Conservation (phyloP, 345 rosid genomes). For the Mallotus nudiflorus region DNA sequence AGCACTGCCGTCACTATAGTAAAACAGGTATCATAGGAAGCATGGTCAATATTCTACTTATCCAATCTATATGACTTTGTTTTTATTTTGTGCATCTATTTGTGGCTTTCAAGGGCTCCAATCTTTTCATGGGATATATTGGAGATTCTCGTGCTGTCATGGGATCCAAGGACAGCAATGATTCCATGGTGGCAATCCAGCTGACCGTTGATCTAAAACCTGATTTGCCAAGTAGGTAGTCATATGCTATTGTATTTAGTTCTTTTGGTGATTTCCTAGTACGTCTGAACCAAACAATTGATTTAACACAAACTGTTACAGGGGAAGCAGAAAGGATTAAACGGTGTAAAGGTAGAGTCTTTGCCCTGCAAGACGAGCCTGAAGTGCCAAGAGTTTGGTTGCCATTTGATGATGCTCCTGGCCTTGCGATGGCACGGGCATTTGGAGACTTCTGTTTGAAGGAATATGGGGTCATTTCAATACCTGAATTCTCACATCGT, state of each 20-base stretch:
- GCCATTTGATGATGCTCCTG: conserved; percentile 99
- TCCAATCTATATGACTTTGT: conserved; percentile 13
- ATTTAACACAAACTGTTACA: conserved; percentile 27
- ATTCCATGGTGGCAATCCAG: conserved; percentile 83
- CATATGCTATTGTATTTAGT: background rate
- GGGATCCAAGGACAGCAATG: conserved; percentile 80
- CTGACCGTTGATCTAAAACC: conserved; percentile 97
- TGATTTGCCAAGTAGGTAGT: conserved; percentile 84
- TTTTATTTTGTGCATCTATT: conserved; percentile 15
- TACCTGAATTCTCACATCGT: conserved; percentile 91
- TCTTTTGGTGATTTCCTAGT: conserved; percentile 11
- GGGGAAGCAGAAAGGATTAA: conserved; percentile 98
- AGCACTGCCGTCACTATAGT: conserved; percentile 89
- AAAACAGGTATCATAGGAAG: conserved; percentile 64
- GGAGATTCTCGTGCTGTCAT: conserved; percentile 98
- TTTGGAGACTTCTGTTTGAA: conserved; percentile 98
- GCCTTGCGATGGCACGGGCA: conserved; percentile 99
- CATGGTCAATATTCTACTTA: background rate
- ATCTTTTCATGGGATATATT: conserved; percentile 92
- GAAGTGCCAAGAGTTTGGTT: conserved; percentile 98
- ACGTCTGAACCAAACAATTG: background rate
- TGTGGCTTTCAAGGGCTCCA: conserved; percentile 62
- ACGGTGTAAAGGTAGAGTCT: conserved; percentile 94
- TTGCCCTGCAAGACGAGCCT: conserved; percentile 98
- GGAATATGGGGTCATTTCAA: conserved; percentile 95